These are phyloP conservation scores for Lactarius indigo DNA, from an alignment of 768 basidiomycete genomes.

Conservation along the genomic window DNA sequence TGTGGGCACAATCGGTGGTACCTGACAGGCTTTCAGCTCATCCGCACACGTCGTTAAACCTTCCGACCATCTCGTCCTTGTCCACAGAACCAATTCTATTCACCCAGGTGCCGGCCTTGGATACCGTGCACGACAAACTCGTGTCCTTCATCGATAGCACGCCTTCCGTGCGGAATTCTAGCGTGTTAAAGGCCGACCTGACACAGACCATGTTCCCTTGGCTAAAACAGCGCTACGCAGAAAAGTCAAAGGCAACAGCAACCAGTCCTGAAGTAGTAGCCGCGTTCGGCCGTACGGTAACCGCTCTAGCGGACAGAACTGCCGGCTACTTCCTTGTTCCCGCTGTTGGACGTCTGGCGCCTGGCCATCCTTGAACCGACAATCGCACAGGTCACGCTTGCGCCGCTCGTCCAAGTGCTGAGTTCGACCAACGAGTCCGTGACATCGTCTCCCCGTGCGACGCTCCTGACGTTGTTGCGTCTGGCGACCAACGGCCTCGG, in stretches of 20 bases:
- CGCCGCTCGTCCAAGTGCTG: constrained; percentile 46
- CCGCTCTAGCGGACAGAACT: constrained; percentile 44
- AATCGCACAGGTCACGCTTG: constrained; percentile 35
- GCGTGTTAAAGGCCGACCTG: constrained; percentile 48
- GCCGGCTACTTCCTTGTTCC: constrained; percentile 61
- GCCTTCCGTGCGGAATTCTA: constrained; percentile 33
- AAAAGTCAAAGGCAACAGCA: constrained; percentile 24
- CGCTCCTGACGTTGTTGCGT: constrained; percentile 65
- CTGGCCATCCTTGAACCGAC: constrained; percentile 63
- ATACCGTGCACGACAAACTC: constrained; percentile 61
- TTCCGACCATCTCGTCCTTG: constrained; percentile 58
- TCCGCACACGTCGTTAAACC: constrained; percentile 56
- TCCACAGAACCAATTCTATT: constrained; percentile 76
- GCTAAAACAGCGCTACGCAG: constrained; percentile 56
- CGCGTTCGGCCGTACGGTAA: constrained; percentile 41
- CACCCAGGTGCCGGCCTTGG: constrained; percentile 63
- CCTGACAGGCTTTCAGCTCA: constrained; percentile 51
- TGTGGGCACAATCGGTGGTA: background rate
- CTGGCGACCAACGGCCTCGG: constrained; percentile 68
- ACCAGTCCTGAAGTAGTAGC: constrained; percentile 28
- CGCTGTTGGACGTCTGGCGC: constrained; percentile 79
- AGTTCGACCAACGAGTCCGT: constrained; percentile 31
- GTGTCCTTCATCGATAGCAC: constrained; percentile 54
- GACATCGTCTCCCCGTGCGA: constrained; percentile 35
- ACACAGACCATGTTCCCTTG: constrained; percentile 52